Base-by-base conservation (phyloP, 208 protist species). In the Leishmania mexicana region DNA sequence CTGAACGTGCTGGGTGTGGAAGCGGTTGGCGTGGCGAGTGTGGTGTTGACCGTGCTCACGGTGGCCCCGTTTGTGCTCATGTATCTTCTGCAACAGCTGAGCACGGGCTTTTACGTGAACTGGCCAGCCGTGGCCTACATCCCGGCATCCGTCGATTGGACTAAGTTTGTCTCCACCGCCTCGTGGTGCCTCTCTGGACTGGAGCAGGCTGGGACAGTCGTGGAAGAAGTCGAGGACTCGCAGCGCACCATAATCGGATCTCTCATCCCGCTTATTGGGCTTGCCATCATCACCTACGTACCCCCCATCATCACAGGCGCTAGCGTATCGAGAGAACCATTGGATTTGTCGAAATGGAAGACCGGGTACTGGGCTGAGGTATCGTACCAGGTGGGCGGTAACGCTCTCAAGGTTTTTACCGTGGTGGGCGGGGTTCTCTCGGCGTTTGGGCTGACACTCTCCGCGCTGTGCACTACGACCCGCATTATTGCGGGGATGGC, bases 141-240 rank as follows among this genome's bases (percentile, higher is more conserved):
- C 17, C 93, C 93, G 2, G 35, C 54, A 47, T 84, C 75, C 28
- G 88, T 96, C 54, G 73, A 94, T 68, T 96, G 91, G 92, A 49
- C 90, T 31, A 90, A 84, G 17, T 96, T 95, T 76, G 81, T 96
- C 70, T 85, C 92, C 51, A 96, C 93, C 11, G 90, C 89, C 35
- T 96, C 93, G 53, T 96, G 93, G 93, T 95, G 94, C 71, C 84
- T 96, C 10, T 96, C 92, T 49, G 93, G 93, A 0, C 71, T 96
- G 7, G 93, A 96, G 83, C 93, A 96, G 80, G 93, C 89, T 1
- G 91, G 90, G 19, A 82, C 90, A 4, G 89, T 96, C 53, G 85
- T 88, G 62, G 91, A 96, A 84, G 90, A 96, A 17, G 84, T 94
- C 17, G 81, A 89, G 53, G 76, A 92, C 42, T 91, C 93, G 60